Conservation (phyloP, 2,329 filamentous ascomycete species). For the Colletotrichum cordylinicola region DNA sequence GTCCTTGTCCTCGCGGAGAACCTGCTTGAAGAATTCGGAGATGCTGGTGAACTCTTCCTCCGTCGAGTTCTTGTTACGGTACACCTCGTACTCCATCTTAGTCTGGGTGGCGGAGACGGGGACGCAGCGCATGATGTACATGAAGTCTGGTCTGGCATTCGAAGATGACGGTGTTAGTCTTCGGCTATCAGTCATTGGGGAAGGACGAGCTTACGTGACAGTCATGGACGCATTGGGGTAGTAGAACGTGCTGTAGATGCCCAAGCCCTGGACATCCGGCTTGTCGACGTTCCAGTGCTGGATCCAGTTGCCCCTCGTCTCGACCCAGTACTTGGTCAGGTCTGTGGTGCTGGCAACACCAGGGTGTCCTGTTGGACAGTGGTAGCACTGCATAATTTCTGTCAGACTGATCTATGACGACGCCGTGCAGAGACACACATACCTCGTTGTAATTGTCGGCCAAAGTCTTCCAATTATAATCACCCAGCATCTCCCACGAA, state of each 20-base stretch:
- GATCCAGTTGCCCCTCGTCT: conserved; percentile 36
- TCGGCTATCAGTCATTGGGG: background rate
- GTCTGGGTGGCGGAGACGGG: conserved; percentile 45
- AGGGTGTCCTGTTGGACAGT: conserved; percentile 47
- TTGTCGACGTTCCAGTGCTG: conserved; percentile 42
- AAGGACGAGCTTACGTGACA: accelerated
- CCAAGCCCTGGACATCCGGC: conserved; percentile 36
- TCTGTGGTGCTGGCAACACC: conserved; percentile 47
- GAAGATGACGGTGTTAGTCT: background rate
- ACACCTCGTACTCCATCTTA: conserved; percentile 57
- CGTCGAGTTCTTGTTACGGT: conserved; percentile 50
- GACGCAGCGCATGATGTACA: conserved; percentile 57
- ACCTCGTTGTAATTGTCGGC: background rate
- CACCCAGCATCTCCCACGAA: background rate
- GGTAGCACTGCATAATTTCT: background rate
- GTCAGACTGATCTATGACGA: accelerated
- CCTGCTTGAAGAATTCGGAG: conserved; percentile 54
- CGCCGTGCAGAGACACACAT: background rate
- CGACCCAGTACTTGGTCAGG: conserved; percentile 47
- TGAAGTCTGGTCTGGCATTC: conserved; percentile 37
- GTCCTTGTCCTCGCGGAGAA: conserved; percentile 57
- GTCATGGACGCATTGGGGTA: background rate
- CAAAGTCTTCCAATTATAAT: background rate
- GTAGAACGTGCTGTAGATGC: conserved; percentile 33
- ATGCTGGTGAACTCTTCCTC: conserved; percentile 52